Evolutionary conservation across 2,329 filamentous ascomycete genomes (phyloP).

Genomic region (Penicillium sp.): DNA sequence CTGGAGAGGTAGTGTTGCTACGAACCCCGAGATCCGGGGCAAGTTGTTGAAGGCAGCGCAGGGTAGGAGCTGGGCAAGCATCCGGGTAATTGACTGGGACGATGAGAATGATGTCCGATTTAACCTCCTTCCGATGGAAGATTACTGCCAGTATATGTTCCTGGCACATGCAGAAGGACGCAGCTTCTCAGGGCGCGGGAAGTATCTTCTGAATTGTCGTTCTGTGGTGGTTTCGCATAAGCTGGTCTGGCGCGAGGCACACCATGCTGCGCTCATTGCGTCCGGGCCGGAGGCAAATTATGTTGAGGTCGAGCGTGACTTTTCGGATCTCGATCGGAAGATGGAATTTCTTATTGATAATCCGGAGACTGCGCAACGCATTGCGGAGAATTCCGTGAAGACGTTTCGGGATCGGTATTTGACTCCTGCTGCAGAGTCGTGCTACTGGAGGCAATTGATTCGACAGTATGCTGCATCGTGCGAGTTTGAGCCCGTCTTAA

Average conservation of each 20-base stretch:
- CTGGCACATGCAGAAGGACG: slow-evolving; percentile 47
- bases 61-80: slow-evolving; percentile 42
- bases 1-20: slow-evolving; percentile 42
- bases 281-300: slow-evolving; percentile 44
- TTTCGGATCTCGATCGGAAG: slow-evolving; percentile 46
- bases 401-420: slow-evolving; percentile 48
- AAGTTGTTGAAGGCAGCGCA: slow-evolving; percentile 32
- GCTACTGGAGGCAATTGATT: slow-evolving; percentile 48
- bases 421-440: slow-evolving; percentile 48
- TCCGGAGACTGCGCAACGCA: slow-evolving; percentile 38
- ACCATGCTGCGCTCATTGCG: slow-evolving; percentile 40
- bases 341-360: slow-evolving; percentile 40
- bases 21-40: slow-evolving; percentile 32
- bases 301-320: slow-evolving; percentile 45
- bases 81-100: slow-evolving; percentile 37
- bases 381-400: slow-evolving; percentile 43
- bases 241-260: slow-evolving; percentile 43
- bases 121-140: slow-evolving; percentile 43
- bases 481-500: slow-evolving; percentile 35
- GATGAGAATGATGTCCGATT: slow-evolving; percentile 32
- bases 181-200: slow-evolving; percentile 47
- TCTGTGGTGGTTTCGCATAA: slow-evolving; percentile 44
- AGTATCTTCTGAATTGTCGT: slow-evolving; percentile 47
- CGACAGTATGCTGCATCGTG: slow-evolving; percentile 31
- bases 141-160: slow-evolving; percentile 49